Evolutionary conservation across 805 yeast genomes (phyloP), one percentile per base, ranked within the genome.

Genomic region (Barnettozyma pratensis): DNA sequence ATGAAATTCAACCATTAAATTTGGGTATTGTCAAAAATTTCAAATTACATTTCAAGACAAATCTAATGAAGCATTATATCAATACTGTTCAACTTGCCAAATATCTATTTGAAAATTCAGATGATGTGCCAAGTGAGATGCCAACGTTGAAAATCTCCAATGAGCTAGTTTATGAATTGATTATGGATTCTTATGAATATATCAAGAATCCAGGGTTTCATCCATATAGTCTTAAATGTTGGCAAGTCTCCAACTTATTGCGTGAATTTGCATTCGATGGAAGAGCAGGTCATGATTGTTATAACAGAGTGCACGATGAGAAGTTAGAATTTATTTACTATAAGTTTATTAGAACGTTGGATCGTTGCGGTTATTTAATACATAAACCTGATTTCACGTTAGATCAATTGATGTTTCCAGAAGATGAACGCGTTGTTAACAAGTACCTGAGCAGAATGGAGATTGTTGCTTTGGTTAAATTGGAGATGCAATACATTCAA

Each of bases 401-500:
- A 11, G 67, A 68, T 39, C 57, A 63, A 19, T 47, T 69, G 14
- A 41, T 71, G 30, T 69, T 70, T 47, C 75, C 75, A 1, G 45
- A 49, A 2, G 71, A 69, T 46, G 75, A 71, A 47, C 55, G 49
- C 10, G 63, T 71, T 6, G 37, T 44, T 10, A 68, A 69, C 46
- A 55, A 47, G n/a, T 64, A 61, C 38, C 45, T 64, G n/a, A 51
- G 61, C 1, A 72, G 70, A 39, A 55, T 53, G n/a, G 74, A 70
- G 35, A 66, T 70, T 29, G 62, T 58, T 7, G 49, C 55, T 3
- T 26, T 49, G 4, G 47, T 53, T 5, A 54, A 52, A 42, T 14
- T 47, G 7, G 53, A 53, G 19, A 36, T 26, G 7, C 49, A 44
- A 28, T 29, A 39, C 11, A 43, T 40, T 25, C 44, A 39, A 26